Evolutionary conservation across 139 green algal genomes (phyloP), one percentile per base, ranked within the genome.

Genomic region (Mesotaenium endlicherianum): DNA sequence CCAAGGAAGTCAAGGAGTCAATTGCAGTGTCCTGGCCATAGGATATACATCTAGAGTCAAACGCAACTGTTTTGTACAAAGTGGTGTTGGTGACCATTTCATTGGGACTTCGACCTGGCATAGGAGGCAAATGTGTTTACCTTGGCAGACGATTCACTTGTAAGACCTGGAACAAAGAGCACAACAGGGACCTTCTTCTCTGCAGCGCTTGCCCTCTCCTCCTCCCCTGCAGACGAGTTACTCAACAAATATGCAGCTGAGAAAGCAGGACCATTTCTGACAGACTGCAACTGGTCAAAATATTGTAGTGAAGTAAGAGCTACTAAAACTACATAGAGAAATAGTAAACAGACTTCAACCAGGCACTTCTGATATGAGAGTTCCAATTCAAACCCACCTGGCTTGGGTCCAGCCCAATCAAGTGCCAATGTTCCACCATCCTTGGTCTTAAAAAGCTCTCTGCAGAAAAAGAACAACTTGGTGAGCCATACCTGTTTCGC

Each of bases 371-470:
- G 20, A 26, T n/a, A 1, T 26, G 20, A 74, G 20, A 26, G n/a
- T 60, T 76, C 30, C 67, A 64, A 64, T 64, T 34, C 20, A 72
- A 72, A 72, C 70, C 36, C 31, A 4, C 59, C 3, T 11, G 75
- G 3, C 6, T 55, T 0, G 0, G 68, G 77, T 1, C 3, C 67
- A 8, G 77, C 64, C 69, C 79, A 85, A 26, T 85, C 79, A 40
- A 85, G 44, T 34, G 34, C 79, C 16, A 86, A 20, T 3, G 72
- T 85, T 69, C 79, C 79, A 0, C 79, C 79, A 85, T 85, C 79
- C 11, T 20, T 17, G 26, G 49, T 80, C 11, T 36, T 57, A 30
- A 85, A 38, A 17, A 85, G 16, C 75, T 85, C 70, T 20, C 72
- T 81, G 69, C 2, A 57, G n/a, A n/a, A n/a, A n/a, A n/a, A n/a